These are phyloP conservation scores for Xylaria sp. DNA, from an alignment of 2,329 filamentous ascomycete species.

Conservation along the genomic window DNA sequence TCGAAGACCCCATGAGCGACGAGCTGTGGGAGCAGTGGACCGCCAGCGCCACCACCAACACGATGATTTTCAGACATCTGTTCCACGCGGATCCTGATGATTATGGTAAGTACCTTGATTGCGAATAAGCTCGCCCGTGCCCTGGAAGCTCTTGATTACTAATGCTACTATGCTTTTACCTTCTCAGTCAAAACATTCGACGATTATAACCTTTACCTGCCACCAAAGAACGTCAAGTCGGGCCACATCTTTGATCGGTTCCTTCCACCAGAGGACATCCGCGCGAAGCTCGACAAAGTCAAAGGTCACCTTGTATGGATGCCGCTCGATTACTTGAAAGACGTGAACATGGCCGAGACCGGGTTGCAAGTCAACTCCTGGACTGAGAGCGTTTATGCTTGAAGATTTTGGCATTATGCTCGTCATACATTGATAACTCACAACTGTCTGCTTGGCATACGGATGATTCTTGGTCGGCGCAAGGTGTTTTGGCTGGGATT, in stretches of 20 bases:
- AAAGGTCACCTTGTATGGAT: constrained; percentile 94
- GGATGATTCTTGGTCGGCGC: background rate
- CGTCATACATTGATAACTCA: background rate
- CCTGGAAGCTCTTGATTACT: constrained; percentile 19
- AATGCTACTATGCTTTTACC: background rate
- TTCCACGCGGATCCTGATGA: constrained; percentile 93
- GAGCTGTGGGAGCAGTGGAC: constrained; percentile 78
- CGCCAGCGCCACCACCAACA: constrained; percentile 74
- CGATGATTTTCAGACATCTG: constrained; percentile 78
- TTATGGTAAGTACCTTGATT: constrained; percentile 64
- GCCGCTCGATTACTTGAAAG: constrained; percentile 86
- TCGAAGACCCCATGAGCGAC: constrained; percentile 76
- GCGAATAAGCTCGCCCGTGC: background rate
- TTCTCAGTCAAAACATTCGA: constrained; percentile 81
- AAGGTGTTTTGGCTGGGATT: background rate
- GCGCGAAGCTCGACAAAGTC: constrained; percentile 79
- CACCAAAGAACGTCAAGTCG: constrained; percentile 75
- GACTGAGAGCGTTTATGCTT: constrained; percentile 90
- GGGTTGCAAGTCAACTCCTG: constrained; percentile 86
- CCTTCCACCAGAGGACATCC: constrained; percentile 76
- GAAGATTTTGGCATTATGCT: background rate
- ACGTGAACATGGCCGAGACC: constrained; percentile 89
- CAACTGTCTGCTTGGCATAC: no score
- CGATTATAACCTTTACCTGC: constrained; percentile 86
- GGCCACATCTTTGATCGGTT: constrained; percentile 89